Base-by-base conservation (phyloP, 495 filamentous ascomycete species). In the Neurospora sp. region DNA sequence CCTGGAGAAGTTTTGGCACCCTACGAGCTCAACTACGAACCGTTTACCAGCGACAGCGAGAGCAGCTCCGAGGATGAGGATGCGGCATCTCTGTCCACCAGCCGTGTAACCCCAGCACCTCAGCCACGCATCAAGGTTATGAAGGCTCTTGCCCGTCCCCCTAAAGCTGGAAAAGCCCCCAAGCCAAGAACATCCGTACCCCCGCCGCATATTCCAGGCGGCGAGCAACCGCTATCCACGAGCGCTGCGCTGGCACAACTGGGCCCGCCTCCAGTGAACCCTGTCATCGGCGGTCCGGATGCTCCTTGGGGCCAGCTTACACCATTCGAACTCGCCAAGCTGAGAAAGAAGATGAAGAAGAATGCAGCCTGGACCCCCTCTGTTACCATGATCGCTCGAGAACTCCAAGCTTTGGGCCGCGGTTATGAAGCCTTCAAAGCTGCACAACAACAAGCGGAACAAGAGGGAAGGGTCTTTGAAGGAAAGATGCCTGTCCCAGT, bases 321-420 rank as follows among this genome's bases (percentile, higher is more conserved):
- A 0, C 88, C 91, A 37, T 98, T 90, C 82, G 96, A 99, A 76
- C 93, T 99, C 83, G 94, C 93, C 4, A 90, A 90, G 69, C 84
- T 99, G 16, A 87, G 96, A 68, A 98, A 98, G 82, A 88, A 93
- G 70, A 99, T 99, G 96, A 99, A 99, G 84, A 99, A 99, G 87
- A 99, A 99, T 76, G 92, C 95, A 0, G 89, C 94, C 8, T 99
- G 96, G 96, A 90, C 90, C 44, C 96, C 96, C 0, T 97, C 93
- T 76, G 93, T 96, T 74, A 97, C 96, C 0, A 99, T 99, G 96
- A 95, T 98, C 61, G 88, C 93, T 31, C 88, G 94, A 14, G 94
- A 98, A 79, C 86, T 99, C 9, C 90, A 90, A 61, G 84, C 86
- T 9, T 84, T 92, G 22, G 91, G 91, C 16, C 91, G 96, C 45